A percentile compares a stretch with the other conserved stretches of the same genome.
Evolutionary conservation across 805 yeast genomes (phyloP).

Genomic region (Barnettozyma siamensis): DNA sequence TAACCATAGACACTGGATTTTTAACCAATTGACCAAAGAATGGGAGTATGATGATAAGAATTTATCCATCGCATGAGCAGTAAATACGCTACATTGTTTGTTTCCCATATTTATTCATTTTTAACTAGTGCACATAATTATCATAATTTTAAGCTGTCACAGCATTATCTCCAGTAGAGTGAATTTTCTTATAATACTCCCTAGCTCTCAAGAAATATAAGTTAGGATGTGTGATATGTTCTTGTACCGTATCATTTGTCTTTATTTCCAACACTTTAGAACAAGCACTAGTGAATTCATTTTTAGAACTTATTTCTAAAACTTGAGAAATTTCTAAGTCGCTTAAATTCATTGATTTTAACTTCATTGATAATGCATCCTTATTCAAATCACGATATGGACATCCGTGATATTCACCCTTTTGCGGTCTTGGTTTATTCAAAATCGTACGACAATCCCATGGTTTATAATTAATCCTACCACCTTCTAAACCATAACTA

Average conservation of each 20-base stretch:
- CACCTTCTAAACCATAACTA: constrained; percentile 88
- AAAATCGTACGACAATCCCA: constrained; percentile 78
- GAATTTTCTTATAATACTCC: constrained; percentile 39
- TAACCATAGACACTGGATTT: neutral
- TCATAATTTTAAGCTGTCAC: neutral
- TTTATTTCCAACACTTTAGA: constrained; percentile 80
- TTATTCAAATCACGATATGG: constrained; percentile 75
- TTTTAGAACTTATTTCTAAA: constrained; percentile 58
- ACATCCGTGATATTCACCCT: constrained; percentile 82
- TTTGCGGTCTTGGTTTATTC: constrained; percentile 61
- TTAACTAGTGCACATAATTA: no score
- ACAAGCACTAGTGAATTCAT: constrained; percentile 82
- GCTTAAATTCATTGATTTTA: constrained; percentile 59
- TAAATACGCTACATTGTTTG: no score
- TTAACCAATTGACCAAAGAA: neutral
- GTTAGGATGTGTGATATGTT: constrained; percentile 71
- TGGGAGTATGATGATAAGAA: neutral
- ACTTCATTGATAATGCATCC: constrained; percentile 53
- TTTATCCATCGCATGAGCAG: no score
- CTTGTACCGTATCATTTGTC: constrained; percentile 39
- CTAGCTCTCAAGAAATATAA: constrained; percentile 76
- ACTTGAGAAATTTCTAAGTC: constrained; percentile 57
- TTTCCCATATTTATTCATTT: no score
- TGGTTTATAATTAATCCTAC: constrained; percentile 77
- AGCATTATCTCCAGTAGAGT: neutral